Percentiles rank a stretch among this genome's conserved stretches.
Conservation (phyloP, 2,329 filamentous ascomycete genomes). For the Trichoderma arundinaceum region DNA sequence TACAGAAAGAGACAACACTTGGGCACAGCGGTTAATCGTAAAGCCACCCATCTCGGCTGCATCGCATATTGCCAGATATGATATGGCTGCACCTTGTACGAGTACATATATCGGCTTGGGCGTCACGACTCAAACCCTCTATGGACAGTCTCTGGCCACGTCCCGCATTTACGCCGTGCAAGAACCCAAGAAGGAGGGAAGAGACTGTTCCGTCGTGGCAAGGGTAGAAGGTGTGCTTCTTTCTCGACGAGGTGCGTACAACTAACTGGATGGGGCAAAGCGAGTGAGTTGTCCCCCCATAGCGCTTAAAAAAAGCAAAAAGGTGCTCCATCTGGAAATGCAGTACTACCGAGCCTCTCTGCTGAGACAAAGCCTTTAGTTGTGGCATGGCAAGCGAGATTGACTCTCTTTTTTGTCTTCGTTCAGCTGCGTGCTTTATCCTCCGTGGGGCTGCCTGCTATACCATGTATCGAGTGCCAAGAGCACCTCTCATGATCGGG, state of each 20-base stretch:
- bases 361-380: neutral
- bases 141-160: neutral
- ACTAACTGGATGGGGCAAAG: conserved; percentile 6
- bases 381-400: neutral
- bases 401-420: neutral
- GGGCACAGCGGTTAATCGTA: neutral
- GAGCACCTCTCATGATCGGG: neutral
- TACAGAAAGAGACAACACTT: neutral
- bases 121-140: neutral
- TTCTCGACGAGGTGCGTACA: conserved; percentile 25
- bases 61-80: neutral
- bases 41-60: neutral
- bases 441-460: neutral
- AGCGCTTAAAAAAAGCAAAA: neutral
- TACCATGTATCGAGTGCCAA: neutral
- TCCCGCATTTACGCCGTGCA: neutral
- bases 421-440: conserved; percentile 4
- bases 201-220: neutral
- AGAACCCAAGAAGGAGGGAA: neutral
- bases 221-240: neutral
- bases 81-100: neutral
- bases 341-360: neutral
- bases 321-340: neutral
- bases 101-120: neutral
- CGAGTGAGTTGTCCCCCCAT: conserved; percentile 14